These are phyloP conservation scores for Boletus bicolor DNA, from an alignment of 768 basidiomycete species.

Conservation along the genomic window DNA sequence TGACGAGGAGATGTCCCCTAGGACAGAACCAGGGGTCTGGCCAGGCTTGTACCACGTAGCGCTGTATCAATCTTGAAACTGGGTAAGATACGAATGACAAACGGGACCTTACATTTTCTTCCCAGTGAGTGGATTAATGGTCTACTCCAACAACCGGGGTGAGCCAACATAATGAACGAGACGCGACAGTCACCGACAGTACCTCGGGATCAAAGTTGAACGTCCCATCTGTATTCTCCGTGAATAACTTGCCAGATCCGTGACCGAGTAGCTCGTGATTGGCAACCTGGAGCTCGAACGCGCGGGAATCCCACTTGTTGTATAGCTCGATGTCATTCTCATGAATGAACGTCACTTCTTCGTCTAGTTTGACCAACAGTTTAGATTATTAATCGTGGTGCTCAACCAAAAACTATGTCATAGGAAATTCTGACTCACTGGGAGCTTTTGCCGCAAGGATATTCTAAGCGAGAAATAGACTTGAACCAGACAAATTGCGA, in stretches of 20 bases:
- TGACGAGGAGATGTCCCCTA: conserved; percentile 86
- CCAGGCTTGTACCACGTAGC: conserved; percentile 87
- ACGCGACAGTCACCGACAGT: conserved; percentile 35
- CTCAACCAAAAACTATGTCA: not conserved
- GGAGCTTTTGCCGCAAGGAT: conserved; percentile 86
- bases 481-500: not conserved
- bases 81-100: not conserved
- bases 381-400: not conserved
- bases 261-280: conserved; percentile 89
- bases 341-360: conserved; percentile 79
- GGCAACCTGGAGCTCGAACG: conserved; percentile 87
- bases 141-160: conserved; percentile 37
- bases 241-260: conserved; percentile 80
- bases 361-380: conserved; percentile 41
- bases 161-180: not conserved
- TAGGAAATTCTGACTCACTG: conserved; percentile 39
- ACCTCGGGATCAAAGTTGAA: conserved; percentile 75
- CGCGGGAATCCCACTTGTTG: conserved; percentile 71
- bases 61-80: conserved; percentile 33
- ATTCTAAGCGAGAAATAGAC: conserved; percentile 45
- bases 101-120: conserved; percentile 55
- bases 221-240: conserved; percentile 69
- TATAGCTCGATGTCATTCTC: conserved; percentile 73
- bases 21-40: conserved; percentile 76
- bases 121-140: conserved; percentile 80